A percentile compares a stretch with the other conserved stretches of the same genome.
These are phyloP conservation scores for Sordariomycetes sp. DNA, from an alignment of 2,329 filamentous ascomycete genomes.

Conservation along the genomic window DNA sequence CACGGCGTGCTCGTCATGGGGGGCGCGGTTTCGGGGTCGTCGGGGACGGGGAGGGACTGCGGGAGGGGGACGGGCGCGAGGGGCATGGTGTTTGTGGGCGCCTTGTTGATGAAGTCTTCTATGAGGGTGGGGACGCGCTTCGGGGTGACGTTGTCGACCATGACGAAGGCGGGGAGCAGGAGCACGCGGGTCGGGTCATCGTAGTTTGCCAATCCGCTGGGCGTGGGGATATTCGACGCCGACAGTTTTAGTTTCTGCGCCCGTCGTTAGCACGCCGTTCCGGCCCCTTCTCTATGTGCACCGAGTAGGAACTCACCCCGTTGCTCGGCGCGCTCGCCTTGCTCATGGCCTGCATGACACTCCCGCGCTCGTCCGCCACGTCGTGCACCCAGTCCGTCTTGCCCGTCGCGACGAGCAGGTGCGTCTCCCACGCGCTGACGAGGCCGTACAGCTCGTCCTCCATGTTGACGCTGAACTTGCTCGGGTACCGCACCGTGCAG, in stretches of 20 bases:
- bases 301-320: constrained; percentile 40
- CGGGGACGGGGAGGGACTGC: constrained; percentile 14
- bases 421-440: constrained; percentile 77
- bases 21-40: constrained; percentile 19
- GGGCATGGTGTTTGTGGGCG: constrained; percentile 61
- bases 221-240: constrained; percentile 80
- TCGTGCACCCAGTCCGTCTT: constrained; percentile 91
- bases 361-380: constrained; percentile 76
- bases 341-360: constrained; percentile 65
- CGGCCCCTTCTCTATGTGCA: background rate
- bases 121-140: constrained; percentile 60
- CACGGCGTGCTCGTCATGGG: constrained; percentile 40
- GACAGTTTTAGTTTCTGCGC: constrained; percentile 72
- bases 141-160: constrained; percentile 75
- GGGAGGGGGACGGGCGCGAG: constrained; percentile 29
- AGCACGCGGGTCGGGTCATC: constrained; percentile 64
- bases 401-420: constrained; percentile 85
- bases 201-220: constrained; percentile 50
- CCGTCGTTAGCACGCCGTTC: background rate
- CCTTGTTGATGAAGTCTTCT: constrained; percentile 50
- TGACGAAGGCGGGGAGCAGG: constrained; percentile 71
- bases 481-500: constrained; percentile 69
- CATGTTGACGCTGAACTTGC: constrained; percentile 59
- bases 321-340: constrained; percentile 46
- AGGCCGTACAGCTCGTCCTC: constrained; percentile 71